Base-by-base conservation (phyloP, 176 grass and related monocot genomes). In the Carex cristatella region DNA sequence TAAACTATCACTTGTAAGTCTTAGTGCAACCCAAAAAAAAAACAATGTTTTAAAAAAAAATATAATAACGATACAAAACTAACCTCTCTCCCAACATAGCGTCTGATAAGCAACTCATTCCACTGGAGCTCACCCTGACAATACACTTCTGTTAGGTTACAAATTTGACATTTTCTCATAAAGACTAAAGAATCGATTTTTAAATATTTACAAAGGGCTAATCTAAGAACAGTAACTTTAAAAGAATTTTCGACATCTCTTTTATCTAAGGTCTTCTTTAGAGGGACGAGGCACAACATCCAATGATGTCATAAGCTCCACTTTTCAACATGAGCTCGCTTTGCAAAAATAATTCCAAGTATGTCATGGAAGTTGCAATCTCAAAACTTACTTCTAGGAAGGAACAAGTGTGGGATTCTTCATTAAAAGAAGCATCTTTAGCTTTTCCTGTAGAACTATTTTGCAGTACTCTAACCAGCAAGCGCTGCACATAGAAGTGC, bases 81-180 rank as follows among this genome's bases (percentile, higher is more conserved):
- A 57, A 98, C 95, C 92, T 98, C 91, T 93, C 95, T 94, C 15
- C 92, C 92, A 59, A 90, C 65, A 87, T 94, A 94, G 6, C 88
- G 91, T 67, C 48, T 91, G 85, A 94, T 91, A 75, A 98, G 92
- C 80, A 85, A 68, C 80, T 98, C 86, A 83, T 91, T 84, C 95
- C 91, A 98, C 54, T 65, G 66, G 10, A 98, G 79, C 81, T 98
- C 95, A 49, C 91, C 95, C 95, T 98, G 89, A 73, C 33, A 60
- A 77, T 64, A 75, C 42, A 72, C 70, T 37, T 42, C 74, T 82
- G 65, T 65, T 56, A 84, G 61, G 32, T 71, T 28, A 79, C 61
- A 73, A 48, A 70, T 70, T 88, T 19, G 81, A 58, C 61, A 81
- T 65, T 30, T 55, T 82, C 9, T 62, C 53, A 46, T 81, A 35